These are phyloP conservation scores for Ilex aquifolium DNA, from an alignment of 257 asterid genomes.

Conservation along the genomic window DNA sequence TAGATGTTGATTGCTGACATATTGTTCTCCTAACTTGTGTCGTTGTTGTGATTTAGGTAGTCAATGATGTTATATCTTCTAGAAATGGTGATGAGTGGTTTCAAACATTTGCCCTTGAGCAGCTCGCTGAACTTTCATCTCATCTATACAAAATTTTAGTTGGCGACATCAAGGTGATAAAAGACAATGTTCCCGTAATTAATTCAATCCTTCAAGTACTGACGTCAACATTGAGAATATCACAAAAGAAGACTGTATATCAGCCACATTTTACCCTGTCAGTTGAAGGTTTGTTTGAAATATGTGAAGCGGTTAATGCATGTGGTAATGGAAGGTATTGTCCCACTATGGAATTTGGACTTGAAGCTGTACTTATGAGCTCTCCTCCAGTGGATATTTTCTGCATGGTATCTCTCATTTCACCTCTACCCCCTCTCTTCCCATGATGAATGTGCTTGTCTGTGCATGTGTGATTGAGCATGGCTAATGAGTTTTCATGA, in stretches of 20 bases:
- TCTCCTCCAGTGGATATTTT: conserved; percentile 58
- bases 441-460: not conserved
- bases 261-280: conserved; percentile 76
- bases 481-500: too few relatives aligned
- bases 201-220: conserved; percentile 53
- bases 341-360: conserved; percentile 49
- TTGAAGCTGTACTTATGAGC: conserved; percentile 69
- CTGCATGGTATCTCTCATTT: conserved; percentile 41
- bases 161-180: conserved; percentile 27
- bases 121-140: conserved; percentile 71
- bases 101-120: conserved; percentile 73
- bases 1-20: not conserved
- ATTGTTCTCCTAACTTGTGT: conserved; percentile 3
- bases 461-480: not conserved
- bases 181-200: conserved; percentile 30
- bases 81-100: conserved; percentile 65
- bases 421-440: not conserved
- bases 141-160: conserved; percentile 59
- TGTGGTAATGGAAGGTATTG: conserved; percentile 32
- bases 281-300: conserved; percentile 42
- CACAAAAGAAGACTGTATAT: conserved; percentile 67
- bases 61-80: conserved; percentile 37
- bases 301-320: conserved; percentile 54
- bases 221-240: conserved; percentile 56
- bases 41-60: conserved; percentile 39